Conservation (phyloP, 805 yeast species). For the Lachancea kluyveri region DNA sequence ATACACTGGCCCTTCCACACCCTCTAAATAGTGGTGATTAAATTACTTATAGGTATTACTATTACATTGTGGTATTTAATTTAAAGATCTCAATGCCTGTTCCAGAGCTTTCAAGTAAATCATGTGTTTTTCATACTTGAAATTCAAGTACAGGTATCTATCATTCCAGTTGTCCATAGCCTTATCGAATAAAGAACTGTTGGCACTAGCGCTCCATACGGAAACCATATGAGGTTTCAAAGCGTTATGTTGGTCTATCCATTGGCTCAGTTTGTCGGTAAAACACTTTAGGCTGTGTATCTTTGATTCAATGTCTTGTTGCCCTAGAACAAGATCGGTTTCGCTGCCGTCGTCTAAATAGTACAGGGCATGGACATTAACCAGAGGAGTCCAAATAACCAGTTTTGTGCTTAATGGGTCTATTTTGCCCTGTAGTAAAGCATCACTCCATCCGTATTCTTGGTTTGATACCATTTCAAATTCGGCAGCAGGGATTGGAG, state of each 20-base stretch:
- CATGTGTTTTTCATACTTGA: constrained; percentile 32
- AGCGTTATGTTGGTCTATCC: constrained; percentile 39
- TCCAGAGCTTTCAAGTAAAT: constrained; percentile 31
- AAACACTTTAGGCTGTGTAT: constrained; percentile 35
- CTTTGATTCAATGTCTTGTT: constrained; percentile 32
- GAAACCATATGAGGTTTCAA: constrained; percentile 33
- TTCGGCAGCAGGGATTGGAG: constrained; percentile 67
- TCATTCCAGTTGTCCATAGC: constrained; percentile 39
- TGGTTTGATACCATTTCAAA: constrained; percentile 63
- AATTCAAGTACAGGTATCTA: constrained; percentile 33
- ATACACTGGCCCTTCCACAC: too few relatives aligned
- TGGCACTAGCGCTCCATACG: constrained; percentile 27
- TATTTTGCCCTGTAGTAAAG: constrained; percentile 6
- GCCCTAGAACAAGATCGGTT: constrained; percentile 3
- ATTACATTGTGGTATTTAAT: too few relatives aligned
- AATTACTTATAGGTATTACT: too few relatives aligned
- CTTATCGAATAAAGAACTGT: constrained; percentile 15
- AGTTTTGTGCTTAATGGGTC: constrained; percentile 1
- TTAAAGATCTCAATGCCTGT: too few relatives aligned
- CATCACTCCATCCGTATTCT: constrained; percentile 72
- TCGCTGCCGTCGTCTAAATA: constrained; percentile 6
- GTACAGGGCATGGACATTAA: constrained; percentile 22
- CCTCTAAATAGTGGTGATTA: too few relatives aligned
- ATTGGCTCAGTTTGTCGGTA: constrained; percentile 33
- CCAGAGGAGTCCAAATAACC: constrained; percentile 19